Percentiles rank a stretch among this genome's conserved stretches.
phyloP scores from a whole-genome alignment of 148 eudicot genomes.

The Nepenthes gracilis region DNA sequence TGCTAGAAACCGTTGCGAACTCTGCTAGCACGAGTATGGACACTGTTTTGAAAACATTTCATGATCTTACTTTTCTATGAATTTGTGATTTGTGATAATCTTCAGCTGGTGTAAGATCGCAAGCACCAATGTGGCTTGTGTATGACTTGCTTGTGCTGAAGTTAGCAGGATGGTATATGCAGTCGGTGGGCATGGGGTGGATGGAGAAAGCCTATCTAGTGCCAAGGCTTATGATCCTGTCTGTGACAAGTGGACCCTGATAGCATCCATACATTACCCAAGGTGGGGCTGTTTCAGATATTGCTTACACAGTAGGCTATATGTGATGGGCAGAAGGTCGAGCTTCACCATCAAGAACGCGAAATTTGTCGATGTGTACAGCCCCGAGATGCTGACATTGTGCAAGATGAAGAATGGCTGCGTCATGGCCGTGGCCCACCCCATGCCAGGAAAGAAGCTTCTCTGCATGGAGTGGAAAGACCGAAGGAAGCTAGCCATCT shows the following conservation, averaged over 20 bases:
- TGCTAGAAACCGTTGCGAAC: no score
- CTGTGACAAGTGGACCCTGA: conserved; percentile 48
- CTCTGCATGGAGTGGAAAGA: conserved; percentile 88
- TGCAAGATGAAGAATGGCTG: conserved; percentile 81
- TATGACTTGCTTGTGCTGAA: conserved; percentile 83
- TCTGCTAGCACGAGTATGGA: no score
- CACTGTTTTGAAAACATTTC: neutral
- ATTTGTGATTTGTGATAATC: neutral
- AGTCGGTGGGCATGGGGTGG: conserved; percentile 63
- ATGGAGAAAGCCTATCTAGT: conserved; percentile 67
- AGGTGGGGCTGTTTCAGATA: conserved; percentile 86
- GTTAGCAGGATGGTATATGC: conserved; percentile 67
- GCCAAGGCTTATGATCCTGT: conserved; percentile 77
- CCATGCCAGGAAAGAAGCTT: conserved; percentile 58
- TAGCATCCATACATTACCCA: conserved; percentile 66
- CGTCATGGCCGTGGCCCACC: conserved; percentile 90
- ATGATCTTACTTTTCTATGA: neutral
- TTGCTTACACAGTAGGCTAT: conserved; percentile 62
- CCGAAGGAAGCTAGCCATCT: conserved; percentile 58
- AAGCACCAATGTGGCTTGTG: conserved; percentile 61
- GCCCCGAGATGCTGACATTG: conserved; percentile 53
- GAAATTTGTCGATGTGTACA: conserved; percentile 57
- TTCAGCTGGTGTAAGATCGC: conserved; percentile 82
- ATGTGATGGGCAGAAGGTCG: conserved; percentile 90
- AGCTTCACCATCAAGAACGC: conserved; percentile 89